Evolutionary conservation across 352 stramenopile genomes (phyloP), one percentile per base, ranked within the genome.

Genomic region (Globisporangium camurandrum): DNA sequence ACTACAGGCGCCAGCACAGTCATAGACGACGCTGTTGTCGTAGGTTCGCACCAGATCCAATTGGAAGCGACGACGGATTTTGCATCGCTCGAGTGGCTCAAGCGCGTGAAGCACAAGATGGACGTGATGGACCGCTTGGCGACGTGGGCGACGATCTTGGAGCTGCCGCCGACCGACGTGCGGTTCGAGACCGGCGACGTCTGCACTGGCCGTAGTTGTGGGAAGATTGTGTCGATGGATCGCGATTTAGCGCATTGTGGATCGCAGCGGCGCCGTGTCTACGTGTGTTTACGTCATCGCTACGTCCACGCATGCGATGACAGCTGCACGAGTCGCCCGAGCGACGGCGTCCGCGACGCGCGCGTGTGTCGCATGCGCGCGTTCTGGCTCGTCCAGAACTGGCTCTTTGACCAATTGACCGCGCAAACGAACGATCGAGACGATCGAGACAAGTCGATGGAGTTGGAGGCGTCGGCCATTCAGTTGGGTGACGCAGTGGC

Each of bases 211-310:
- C 67, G 70, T 28, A 56, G 53, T 0, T 90, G 79, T 49, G 79
- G 79, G 24, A 90, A 90, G 61, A 90, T 90, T 45, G 79, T 90
- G 56, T 78, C 70, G 17, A 90, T 90, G 79, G 76, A 90, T 34
- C 69, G 79, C 26, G 76, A 90, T 46, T 52, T 90, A 19, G 79
- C 84, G 59, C 88, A 75, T 54, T 83, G 72, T 19, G 79, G 79
- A 0, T 90, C 79, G 7, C 66, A 66, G 16, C 64, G 79, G 0
- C 76, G 79, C 16, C 75, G 79, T 19, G 79, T 90, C 26, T 90
- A 86, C 43, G 71, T 90, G 41, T 90, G 79, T 31, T 40, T 90
- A 33, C 48, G 86, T 24, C 79, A 88, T 58, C 86, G 84, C 51
- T 90, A 90, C 43, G 81, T 88, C n/a, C 79, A 90, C 45, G 75